A percentile compares a stretch with the other conserved stretches of the same genome.
These are phyloP conservation scores for Rubia balearica DNA, from an alignment of 305 asterid species.

Conservation along the genomic window DNA sequence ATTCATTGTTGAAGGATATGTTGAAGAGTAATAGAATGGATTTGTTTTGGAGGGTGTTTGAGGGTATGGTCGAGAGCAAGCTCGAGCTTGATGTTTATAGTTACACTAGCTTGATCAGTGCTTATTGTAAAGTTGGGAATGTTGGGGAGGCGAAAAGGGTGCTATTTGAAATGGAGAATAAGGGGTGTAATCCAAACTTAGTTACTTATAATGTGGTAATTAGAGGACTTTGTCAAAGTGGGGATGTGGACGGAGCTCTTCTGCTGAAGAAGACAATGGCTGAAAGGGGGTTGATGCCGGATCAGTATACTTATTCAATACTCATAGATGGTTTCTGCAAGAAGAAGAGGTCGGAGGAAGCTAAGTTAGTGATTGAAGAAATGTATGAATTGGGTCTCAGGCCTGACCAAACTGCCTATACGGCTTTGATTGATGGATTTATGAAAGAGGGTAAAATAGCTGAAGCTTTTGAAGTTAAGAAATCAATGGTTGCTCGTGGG, in stretches of 20 bases:
- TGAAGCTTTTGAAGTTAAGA: conserved; percentile 54
- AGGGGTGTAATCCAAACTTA: conserved; percentile 51
- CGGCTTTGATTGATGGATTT: conserved; percentile 64
- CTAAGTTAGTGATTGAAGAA: conserved; percentile 55
- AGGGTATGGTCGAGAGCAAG: conserved; percentile 46
- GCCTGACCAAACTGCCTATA: conserved; percentile 51
- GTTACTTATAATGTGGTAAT: conserved; percentile 61
- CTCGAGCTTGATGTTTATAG: conserved; percentile 53
- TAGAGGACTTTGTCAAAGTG: conserved; percentile 51
- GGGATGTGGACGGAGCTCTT: conserved; percentile 56
- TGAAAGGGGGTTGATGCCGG: conserved; percentile 55
- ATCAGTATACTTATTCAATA: conserved; percentile 55
- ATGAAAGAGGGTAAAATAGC: conserved; percentile 63
- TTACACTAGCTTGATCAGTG: conserved; percentile 52
- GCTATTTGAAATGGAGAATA: conserved; percentile 51
- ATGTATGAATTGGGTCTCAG: conserved; percentile 48
- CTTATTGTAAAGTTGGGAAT: conserved; percentile 67
- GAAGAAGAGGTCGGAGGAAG: conserved; percentile 57
- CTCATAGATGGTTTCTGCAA: conserved; percentile 62
- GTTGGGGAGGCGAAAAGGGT: conserved; percentile 47
- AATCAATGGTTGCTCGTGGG: conserved; percentile 55
- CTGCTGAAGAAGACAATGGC: conserved; percentile 49
- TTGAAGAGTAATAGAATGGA: conserved; percentile 49
- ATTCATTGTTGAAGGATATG: conserved; percentile 70
- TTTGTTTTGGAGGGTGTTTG: conserved; percentile 61